Evolutionary conservation across 257 asterid genomes (phyloP), one percentile per base, ranked within the genome.

Genomic region (Lithospermum erythrorhizon): DNA sequence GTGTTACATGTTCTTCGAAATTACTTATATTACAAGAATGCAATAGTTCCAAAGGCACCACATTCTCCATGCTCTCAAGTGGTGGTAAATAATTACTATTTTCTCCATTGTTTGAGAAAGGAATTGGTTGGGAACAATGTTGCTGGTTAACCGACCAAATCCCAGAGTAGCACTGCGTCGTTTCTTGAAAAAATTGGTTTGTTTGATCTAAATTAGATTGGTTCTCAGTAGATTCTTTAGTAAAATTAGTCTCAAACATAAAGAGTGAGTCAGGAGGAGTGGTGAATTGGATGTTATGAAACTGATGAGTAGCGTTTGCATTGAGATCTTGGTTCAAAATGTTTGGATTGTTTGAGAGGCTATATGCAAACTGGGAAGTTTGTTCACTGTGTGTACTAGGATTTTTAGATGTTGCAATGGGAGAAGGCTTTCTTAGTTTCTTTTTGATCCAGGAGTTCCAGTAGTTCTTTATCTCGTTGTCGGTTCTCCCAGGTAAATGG

Each of bases 381-480:
- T 73, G 83, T 0, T 45, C 69, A 21, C 57, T 57, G 1, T 70
- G 55, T 1, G 57, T 22, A 3, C 63, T 69, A 1, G 76, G 66
- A 10, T 69, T 23, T 17, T 72, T 32, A 35, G 73, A 37, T 20
- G 81, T 68, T 6, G 75, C 17, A 47, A 79, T 20, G 15, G 70
- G 15, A 11, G 83, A 59, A 61, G 95, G 65, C 45, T 84, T 87
- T 68, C 87, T 63, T 10, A 87, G 67, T 65, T 90, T 90, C 79
- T 87, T 90, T 65, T 90, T 90, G 57, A 90, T 90, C 97, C 97
- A 87, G 18, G 97, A 90, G 13, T 90, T 90, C 97, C 97, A 90
- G 4, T 90, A 90, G 69, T 90, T 90, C 63, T 90, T 90, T 55
- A 90, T 90, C 71, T 89, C 97, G 18, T 89, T 89, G 73, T 89